phyloP scores from a whole-genome alignment of 1,284 basidiomycete species.

The Melanopsichium pennsylvanicum region DNA sequence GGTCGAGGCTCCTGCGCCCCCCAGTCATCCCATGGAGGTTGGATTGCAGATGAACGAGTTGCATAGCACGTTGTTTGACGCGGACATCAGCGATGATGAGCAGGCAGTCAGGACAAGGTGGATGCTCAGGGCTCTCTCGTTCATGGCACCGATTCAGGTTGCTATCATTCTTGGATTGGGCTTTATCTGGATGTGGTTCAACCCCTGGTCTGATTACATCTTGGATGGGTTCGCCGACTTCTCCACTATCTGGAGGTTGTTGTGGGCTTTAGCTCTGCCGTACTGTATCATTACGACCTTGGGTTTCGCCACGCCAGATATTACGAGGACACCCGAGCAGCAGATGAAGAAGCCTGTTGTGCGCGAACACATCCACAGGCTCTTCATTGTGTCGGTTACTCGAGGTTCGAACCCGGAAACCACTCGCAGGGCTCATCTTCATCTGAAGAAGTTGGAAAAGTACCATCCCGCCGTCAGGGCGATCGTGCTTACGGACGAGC shows the following conservation, averaged over 20 bases:
- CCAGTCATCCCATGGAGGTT: constrained; percentile 66
- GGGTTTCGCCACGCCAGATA: constrained; percentile 64
- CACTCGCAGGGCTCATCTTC: constrained; percentile 66
- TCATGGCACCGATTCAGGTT: constrained; percentile 64
- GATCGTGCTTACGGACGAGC: constrained; percentile 67
- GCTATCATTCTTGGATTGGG: constrained; percentile 65
- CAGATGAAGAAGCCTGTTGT: constrained; percentile 66
- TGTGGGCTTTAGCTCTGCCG: constrained; percentile 66
- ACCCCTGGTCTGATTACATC: constrained; percentile 65
- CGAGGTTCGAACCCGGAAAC: constrained; percentile 67
- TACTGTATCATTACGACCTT: constrained; percentile 67
- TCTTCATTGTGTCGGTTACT: constrained; percentile 67
- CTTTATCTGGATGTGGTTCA: constrained; percentile 65
- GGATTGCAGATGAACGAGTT: constrained; percentile 67
- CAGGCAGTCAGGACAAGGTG: constrained; percentile 66
- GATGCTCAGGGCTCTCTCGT: constrained; percentile 63
- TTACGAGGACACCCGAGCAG: constrained; percentile 64
- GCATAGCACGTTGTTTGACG: constrained; percentile 67
- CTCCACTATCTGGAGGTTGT: constrained; percentile 66
- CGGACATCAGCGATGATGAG: constrained; percentile 64
- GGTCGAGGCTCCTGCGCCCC: constrained; percentile 61
- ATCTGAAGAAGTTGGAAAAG: constrained; percentile 67
- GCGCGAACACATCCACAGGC: constrained; percentile 67
- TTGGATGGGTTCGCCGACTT: constrained; percentile 65
- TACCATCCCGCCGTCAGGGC: constrained; percentile 67